A percentile compares a stretch with the other conserved stretches of the same genome.
Evolutionary conservation across 176 grass and related monocot genomes (phyloP).

Genomic region (Triticum dicoccoides): DNA sequence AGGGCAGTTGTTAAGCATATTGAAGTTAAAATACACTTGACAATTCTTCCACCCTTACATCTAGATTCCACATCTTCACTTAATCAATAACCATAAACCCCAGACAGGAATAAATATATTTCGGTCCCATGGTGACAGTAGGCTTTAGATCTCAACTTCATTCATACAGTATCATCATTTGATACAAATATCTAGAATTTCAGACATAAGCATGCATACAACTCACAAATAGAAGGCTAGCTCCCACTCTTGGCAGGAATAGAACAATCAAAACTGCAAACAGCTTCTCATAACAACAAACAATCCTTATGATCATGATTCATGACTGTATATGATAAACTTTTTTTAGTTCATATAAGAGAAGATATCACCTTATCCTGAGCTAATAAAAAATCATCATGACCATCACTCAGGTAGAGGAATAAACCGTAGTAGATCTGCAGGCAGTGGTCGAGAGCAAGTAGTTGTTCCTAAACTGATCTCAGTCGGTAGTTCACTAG

Average conservation of each 20-base stretch:
- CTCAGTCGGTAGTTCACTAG: neutral
- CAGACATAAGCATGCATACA: neutral
- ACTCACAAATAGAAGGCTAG: neutral
- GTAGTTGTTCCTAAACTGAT: neutral
- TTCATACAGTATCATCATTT: neutral
- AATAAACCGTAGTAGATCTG: neutral
- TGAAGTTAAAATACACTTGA: neutral
- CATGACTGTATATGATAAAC: neutral
- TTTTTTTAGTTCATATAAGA: neutral
- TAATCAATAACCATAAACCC: neutral
- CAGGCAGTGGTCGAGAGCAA: slow-evolving; percentile 2
- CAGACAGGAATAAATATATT: neutral
- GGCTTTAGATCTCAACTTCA: slow-evolving; percentile 13
- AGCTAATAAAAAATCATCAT: neutral
- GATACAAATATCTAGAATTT: neutral
- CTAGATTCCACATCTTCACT: neutral
- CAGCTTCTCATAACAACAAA: neutral
- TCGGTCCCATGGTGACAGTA: neutral
- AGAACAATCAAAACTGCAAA: neutral
- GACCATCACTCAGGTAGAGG: neutral
- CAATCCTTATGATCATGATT: neutral
- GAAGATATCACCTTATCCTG: neutral
- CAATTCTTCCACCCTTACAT: neutral
- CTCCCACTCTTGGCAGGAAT: neutral
- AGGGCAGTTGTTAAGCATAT: neutral